These are phyloP conservation scores for Pythium myriotylum DNA, from an alignment of 352 stramenopile genomes.

Conservation along the genomic window DNA sequence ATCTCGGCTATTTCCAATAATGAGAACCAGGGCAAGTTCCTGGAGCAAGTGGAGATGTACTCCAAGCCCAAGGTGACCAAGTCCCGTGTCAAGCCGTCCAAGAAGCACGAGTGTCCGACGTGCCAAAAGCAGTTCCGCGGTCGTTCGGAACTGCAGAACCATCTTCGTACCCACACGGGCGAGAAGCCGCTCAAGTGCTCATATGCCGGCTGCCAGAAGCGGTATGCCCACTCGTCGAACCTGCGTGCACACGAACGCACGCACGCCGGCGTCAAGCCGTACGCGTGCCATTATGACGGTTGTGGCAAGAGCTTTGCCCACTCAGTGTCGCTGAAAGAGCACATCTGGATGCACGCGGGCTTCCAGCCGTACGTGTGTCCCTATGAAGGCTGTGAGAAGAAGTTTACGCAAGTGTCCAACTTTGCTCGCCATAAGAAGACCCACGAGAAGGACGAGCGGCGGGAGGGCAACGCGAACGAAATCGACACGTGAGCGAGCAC, in stretches of 20 bases:
- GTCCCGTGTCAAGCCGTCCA: conserved; percentile 83
- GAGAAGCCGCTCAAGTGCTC: conserved; percentile 91
- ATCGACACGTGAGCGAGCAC: conserved; percentile 12
- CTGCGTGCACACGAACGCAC: conserved; percentile 90
- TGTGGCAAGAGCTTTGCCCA: conserved; percentile 91
- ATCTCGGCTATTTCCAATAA: conserved; percentile 71
- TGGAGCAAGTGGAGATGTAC: conserved; percentile 90
- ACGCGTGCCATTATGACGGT: conserved; percentile 88
- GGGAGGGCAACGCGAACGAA: conserved; percentile 26
- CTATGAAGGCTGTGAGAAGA: conserved; percentile 88
- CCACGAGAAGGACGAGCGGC: conserved; percentile 76
- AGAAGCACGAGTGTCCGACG: conserved; percentile 86
- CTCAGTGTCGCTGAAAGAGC: conserved; percentile 90
- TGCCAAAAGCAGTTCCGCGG: conserved; percentile 86
- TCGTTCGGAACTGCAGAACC: conserved; percentile 83
- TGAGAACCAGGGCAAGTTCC: conserved; percentile 84
- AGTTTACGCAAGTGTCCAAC: conserved; percentile 89
- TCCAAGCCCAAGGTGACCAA: conserved; percentile 88
- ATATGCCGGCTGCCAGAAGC: conserved; percentile 85
- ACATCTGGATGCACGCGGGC: conserved; percentile 91
- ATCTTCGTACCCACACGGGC: conserved; percentile 90
- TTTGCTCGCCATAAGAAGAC: conserved; percentile 89
- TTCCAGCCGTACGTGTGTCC: conserved; percentile 92
- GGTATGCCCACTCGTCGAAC: conserved; percentile 91
- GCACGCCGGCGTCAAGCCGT: conserved; percentile 90